phyloP scores from a whole-genome alignment of 139 green algal species.

The Eudorina sp. region DNA sequence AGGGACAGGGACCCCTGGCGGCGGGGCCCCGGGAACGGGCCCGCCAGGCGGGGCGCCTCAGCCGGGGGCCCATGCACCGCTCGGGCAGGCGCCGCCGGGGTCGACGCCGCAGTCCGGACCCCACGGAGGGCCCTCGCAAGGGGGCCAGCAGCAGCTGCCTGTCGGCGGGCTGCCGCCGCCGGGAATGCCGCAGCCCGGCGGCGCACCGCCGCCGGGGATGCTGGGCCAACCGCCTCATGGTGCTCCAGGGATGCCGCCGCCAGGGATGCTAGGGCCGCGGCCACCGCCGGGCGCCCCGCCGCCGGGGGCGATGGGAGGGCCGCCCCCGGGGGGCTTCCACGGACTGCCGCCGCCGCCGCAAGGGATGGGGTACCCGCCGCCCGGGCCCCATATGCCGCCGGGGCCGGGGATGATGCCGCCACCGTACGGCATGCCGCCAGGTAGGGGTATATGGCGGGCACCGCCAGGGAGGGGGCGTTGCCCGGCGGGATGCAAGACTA shows the following conservation, averaged over 20 bases:
- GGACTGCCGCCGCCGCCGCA: neutral
- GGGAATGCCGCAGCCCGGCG: neutral
- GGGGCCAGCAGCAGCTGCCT: neutral
- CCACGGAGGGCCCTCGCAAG: neutral
- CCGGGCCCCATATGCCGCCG: neutral
- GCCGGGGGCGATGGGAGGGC: neutral
- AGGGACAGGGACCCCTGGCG: neutral
- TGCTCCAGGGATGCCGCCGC: neutral
- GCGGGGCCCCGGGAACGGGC: neutral
- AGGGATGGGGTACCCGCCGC: conserved; percentile 26
- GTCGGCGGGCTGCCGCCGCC: neutral
- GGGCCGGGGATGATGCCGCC: conserved; percentile 6
- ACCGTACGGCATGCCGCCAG: conserved; percentile 9
- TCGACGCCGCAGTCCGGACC: neutral
- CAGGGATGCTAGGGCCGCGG: neutral
- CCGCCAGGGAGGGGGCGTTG: too few species aligned
- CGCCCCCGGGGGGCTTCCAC: neutral
- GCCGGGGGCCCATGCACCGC: neutral
- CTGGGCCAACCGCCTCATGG: neutral
- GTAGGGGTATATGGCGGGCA: neutral
- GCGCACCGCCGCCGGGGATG: neutral
- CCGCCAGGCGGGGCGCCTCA: neutral
- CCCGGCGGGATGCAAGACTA: too few species aligned
- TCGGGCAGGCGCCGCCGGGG: neutral
- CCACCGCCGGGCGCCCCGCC: neutral